Evolutionary conservation across 768 basidiomycete species (phyloP), one percentile per base, ranked within the genome.

Genomic region (Tylopilus sp.): DNA sequence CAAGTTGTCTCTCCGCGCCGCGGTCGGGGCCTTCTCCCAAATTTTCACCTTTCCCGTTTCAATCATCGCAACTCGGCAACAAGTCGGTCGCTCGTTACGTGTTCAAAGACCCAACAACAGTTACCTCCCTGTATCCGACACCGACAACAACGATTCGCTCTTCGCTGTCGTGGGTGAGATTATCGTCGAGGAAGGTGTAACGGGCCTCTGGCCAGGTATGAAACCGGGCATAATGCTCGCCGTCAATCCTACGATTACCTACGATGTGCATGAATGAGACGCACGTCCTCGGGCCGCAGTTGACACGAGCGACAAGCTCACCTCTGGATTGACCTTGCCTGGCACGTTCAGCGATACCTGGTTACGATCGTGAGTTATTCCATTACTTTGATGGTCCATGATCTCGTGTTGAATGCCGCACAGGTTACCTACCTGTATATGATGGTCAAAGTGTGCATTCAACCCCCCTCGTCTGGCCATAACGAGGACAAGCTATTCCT

Each of bases 31-130:
- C 0, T 80, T 98, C n/a, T 95, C 95, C 5, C 97, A 98, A 69
- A 86, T 98, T 50, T 98, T 98, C 73, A 99, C 97, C 18, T 97
- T 98, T 58, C 97, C 97, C 10, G 95, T 98, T 13, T 83, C 92
- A 6, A 95, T 98, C 45, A 97, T 99, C 63, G n/a, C n/a, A n/a
- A n/a, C n/a, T n/a, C n/a, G n/a, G n/a, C n/a, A n/a, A n/a, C n/a
- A n/a, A n/a, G n/a, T 98, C 44, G 88, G 89, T 39, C 76, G 75
- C 13, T 68, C 75, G 0, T 57, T 30, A 8, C 28, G 30, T 22
- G 12, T 35, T 6, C 26, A 41, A 11, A 31, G n/a, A 6, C n/a
- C 18, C 18, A 13, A 7, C 28, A 26, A 47, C 21, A 22, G 10
- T 1, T n/a, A 26, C 20, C 12, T 23, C 2, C 11, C 23, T 6